Percentiles rank a stretch among this genome's conserved stretches.
phyloP scores from a whole-genome alignment of 2,329 filamentous ascomycete species.

The Metarhizium anisopliae region DNA sequence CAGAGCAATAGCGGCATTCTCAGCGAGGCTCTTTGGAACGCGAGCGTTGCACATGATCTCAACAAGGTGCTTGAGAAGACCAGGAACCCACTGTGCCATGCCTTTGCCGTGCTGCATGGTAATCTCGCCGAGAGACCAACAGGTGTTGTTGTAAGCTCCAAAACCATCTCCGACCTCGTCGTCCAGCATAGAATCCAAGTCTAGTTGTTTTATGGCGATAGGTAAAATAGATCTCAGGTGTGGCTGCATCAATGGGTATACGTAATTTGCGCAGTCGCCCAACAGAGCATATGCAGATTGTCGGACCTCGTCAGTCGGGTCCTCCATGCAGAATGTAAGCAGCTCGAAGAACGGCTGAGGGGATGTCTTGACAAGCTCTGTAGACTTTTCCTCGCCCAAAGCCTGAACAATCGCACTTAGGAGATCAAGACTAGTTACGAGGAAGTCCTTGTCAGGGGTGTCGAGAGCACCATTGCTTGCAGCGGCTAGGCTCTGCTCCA shows the following conservation, averaged over 20 bases:
- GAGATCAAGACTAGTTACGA: conserved; percentile 89
- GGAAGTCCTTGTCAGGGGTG: conserved; percentile 88
- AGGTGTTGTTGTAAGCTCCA: conserved; percentile 94
- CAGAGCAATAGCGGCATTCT: conserved; percentile 90
- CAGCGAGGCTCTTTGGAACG: conserved; percentile 77
- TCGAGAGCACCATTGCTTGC: conserved; percentile 61
- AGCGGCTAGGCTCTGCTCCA: conserved; percentile 70
- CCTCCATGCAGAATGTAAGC: conserved; percentile 84
- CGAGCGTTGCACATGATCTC: conserved; percentile 78
- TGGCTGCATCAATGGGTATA: conserved; percentile 71
- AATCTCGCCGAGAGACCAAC: conserved; percentile 93
- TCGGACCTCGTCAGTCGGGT: conserved; percentile 81
- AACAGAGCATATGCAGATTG: conserved; percentile 94
- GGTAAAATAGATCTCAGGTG: conserved; percentile 68
- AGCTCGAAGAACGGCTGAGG: conserved; percentile 86
- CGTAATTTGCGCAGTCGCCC: conserved; percentile 88
- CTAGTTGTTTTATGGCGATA: conserved; percentile 78
- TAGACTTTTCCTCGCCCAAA: conserved; percentile 62
- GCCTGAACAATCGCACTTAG: conserved; percentile 91
- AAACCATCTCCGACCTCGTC: conserved; percentile 80
- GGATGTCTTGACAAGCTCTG: conserved; percentile 65
- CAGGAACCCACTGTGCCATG: conserved; percentile 69
- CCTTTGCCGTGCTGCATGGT: conserved; percentile 67
- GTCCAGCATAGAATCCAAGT: conserved; percentile 66
- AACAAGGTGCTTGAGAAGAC: conserved; percentile 67